These are phyloP conservation scores for Coffea canephora DNA, from an alignment of 257 asterid genomes.

Conservation along the genomic window DNA sequence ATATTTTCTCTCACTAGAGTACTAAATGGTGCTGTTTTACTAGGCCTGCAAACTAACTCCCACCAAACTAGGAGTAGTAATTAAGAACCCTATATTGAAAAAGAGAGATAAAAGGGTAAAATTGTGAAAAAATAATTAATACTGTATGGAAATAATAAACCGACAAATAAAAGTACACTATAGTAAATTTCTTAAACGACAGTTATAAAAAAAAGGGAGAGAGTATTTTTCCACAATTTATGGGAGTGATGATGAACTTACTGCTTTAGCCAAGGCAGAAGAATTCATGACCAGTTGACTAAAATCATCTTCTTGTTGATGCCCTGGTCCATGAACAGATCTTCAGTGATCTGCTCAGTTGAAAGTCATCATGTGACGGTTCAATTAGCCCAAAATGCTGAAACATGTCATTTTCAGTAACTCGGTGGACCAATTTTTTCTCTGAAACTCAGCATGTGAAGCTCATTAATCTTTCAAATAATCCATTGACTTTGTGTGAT, in stretches of 20 bases:
- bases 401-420: slow-evolving; percentile 19
- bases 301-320: not conserved
- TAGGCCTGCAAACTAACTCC: no score
- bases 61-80: no score
- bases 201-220: no score
- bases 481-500: slow-evolving; percentile 2
- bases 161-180: no score
- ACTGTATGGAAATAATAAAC: no score
- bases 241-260: no score
- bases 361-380: not conserved
- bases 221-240: not conserved
- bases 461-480: slow-evolving; percentile 11
- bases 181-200: no score
- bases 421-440: not conserved
- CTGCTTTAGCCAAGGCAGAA: not conserved
- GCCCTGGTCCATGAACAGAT: not conserved
- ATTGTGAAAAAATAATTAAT: no score
- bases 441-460: slow-evolving; percentile 14
- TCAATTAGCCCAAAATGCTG: slow-evolving; percentile 8
- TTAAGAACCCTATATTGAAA: no score
- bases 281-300: not conserved
- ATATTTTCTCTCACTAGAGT: no score
- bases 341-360: not conserved
- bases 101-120: no score
- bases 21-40: no score